Conservation (phyloP, 305 asterid genomes). For the Fraxinus xanthoxyloides region DNA sequence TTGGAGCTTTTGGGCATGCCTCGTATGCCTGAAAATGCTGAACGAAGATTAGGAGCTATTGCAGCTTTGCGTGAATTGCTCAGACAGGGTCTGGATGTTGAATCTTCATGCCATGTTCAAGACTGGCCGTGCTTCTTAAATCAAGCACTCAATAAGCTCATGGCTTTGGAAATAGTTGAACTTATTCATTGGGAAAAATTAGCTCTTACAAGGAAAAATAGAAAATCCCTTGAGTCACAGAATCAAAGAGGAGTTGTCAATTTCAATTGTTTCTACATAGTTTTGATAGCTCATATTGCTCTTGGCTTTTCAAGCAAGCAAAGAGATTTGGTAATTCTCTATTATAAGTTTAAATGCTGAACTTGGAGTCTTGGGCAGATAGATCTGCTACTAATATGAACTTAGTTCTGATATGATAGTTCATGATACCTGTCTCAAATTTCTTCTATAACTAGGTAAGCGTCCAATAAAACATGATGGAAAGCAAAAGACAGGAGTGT, state of each 20-base stretch:
- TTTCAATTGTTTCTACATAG: constrained; percentile 73
- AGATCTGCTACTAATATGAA: neutral
- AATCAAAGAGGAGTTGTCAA: constrained; percentile 89
- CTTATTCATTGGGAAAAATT: constrained; percentile 86
- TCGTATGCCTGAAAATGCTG: constrained; percentile 91
- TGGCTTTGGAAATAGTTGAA: constrained; percentile 91
- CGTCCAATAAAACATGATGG: neutral
- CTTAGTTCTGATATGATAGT: neutral
- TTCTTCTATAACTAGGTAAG: neutral
- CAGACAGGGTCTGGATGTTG: constrained; percentile 93
- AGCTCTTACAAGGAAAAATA: constrained; percentile 81
- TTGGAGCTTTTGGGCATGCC: constrained; percentile 93
- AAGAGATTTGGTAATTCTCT: constrained; percentile 62
- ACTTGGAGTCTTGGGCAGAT: neutral
- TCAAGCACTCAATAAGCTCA: constrained; percentile 85
- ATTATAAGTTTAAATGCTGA: neutral
- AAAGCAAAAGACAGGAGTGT: neutral
- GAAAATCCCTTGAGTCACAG: constrained; percentile 85
- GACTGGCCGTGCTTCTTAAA: constrained; percentile 95
- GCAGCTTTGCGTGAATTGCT: constrained; percentile 91
- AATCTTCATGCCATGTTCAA: constrained; percentile 83
- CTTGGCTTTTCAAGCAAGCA: constrained; percentile 94
- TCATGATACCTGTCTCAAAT: neutral
- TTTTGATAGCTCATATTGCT: constrained; percentile 85
- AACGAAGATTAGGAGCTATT: constrained; percentile 88